These are phyloP conservation scores for Alloascoidea africana DNA, from an alignment of 805 yeast species.

Conservation along the genomic window DNA sequence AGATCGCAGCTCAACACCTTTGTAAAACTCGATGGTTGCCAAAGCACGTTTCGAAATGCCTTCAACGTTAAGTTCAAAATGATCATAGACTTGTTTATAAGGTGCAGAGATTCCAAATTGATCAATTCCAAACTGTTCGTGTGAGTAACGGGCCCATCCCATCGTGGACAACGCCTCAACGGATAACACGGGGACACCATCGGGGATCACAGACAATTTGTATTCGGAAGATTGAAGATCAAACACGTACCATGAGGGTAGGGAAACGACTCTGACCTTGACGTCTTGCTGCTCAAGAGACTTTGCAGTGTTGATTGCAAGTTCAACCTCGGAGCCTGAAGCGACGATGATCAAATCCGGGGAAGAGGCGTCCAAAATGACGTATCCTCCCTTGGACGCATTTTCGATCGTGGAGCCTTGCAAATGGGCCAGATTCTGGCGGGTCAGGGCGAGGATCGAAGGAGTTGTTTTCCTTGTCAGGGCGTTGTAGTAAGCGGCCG, in stretches of 20 bases:
- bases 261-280: slow-evolving; percentile 13
- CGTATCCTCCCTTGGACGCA: slow-evolving; percentile 18
- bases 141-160: slow-evolving; percentile 93
- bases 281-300: slow-evolving; percentile 14
- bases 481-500: slow-evolving; percentile 45
- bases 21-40: slow-evolving; percentile 68
- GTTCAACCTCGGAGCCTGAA: slow-evolving; percentile 16
- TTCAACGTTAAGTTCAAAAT: slow-evolving; percentile 83
- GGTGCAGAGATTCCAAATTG: slow-evolving; percentile 96
- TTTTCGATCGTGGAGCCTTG: slow-evolving; percentile 64
- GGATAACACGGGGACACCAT: slow-evolving; percentile 83
- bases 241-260: slow-evolving; percentile 54
- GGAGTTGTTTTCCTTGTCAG: slow-evolving; percentile 36
- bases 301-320: slow-evolving; percentile 16
- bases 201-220: slow-evolving; percentile 80
- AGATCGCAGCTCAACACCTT: slow-evolving; percentile 61
- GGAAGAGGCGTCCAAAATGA: slow-evolving; percentile 11
- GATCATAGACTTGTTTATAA: slow-evolving; percentile 67
- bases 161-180: slow-evolving; percentile 84
- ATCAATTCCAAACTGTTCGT: slow-evolving; percentile 91
- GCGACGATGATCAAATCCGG: slow-evolving; percentile 16
- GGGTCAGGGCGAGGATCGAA: slow-evolving; percentile 40
- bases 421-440: slow-evolving; percentile 57
- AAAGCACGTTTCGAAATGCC: slow-evolving; percentile 80
- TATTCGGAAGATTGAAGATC: slow-evolving; percentile 73